Percentiles rank a stretch among this genome's conserved stretches.
These are phyloP conservation scores for Diplodia mutila DNA, from an alignment of 2,329 filamentous ascomycete genomes.

Conservation along the genomic window DNA sequence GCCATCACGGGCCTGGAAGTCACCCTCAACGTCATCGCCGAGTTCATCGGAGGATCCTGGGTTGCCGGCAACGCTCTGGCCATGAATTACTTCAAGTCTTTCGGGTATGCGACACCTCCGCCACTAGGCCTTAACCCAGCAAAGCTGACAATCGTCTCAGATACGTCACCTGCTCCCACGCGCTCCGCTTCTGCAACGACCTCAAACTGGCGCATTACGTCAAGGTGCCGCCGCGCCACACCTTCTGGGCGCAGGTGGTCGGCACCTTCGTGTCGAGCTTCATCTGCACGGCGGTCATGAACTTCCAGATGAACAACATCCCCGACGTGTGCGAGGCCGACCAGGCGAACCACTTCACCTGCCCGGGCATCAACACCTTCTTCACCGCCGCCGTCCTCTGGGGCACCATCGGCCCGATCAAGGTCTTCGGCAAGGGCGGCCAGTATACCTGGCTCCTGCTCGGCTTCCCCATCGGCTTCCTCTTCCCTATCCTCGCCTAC, in stretches of 20 bases:
- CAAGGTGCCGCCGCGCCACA: slow-evolving; percentile 65
- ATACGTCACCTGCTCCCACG: slow-evolving; percentile 27
- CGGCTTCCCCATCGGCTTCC: slow-evolving; percentile 53
- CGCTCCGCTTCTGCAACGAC: slow-evolving; percentile 30
- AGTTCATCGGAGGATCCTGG: slow-evolving; percentile 38
- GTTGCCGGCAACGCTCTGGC: slow-evolving; percentile 27
- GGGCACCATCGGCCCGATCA: slow-evolving; percentile 71
- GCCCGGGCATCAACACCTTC: slow-evolving; percentile 63
- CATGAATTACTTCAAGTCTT: slow-evolving; percentile 28
- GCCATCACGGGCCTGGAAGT: slow-evolving; percentile 59
- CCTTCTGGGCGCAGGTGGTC: slow-evolving; percentile 68
- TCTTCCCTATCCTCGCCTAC: slow-evolving; percentile 58
- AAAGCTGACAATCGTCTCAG: background rate
- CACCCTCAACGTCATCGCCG: slow-evolving; percentile 58
- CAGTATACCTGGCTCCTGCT: slow-evolving; percentile 70
- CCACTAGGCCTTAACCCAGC: too few relatives aligned
- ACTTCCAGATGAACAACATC: slow-evolving; percentile 61
- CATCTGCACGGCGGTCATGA: slow-evolving; percentile 67
- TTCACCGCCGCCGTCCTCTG: slow-evolving; percentile 64
- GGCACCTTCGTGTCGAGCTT: slow-evolving; percentile 69
- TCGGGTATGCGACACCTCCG: slow-evolving; percentile 27
- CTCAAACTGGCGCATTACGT: slow-evolving; percentile 53
- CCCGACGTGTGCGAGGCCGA: slow-evolving; percentile 61
- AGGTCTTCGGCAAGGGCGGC: slow-evolving; percentile 68
- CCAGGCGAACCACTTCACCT: slow-evolving; percentile 52